Base-by-base conservation (phyloP, 2,329 filamentous ascomycete species). In the Trichoderma oligosporum region DNA sequence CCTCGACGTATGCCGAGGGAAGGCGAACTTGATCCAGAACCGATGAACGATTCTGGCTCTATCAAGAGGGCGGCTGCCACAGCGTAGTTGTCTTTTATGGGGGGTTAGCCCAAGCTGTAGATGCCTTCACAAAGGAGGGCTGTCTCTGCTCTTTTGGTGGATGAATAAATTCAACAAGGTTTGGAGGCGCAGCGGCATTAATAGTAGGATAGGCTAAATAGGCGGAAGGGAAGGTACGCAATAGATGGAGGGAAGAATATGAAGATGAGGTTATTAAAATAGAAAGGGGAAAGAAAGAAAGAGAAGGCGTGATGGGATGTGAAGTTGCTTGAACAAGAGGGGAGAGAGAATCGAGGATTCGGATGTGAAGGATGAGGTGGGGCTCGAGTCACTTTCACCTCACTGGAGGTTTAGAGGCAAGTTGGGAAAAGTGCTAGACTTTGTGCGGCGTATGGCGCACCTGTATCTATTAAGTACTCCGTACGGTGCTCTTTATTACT, bases 291-390 rank as follows among this genome's bases (percentile, higher is more conserved):
- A 31, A 29, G 20, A 2, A 25, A 36, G 29, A 31, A 42, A 33
- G 33, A 54, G 49, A 25, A 46, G 24, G 25, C 7, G 25, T 7
- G 14, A 31, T 42, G 33, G 42, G 53, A 22, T 56, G 55, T 51
- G 49, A 58, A 44, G 57, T 36, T 47, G 38, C 42, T 36, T 41
- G 42, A 18, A n/a, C 4, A 55, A 35, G 49, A 42, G 36, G 38
- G 38, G 42, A 49, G 42, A 47, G 27, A 12, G 44, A 24, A 29
- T 59, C 57, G 51, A 59, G 57, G 57, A 35, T 46, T 41, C 57
- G 57, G 51, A 56, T 49, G 57, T 49, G 24, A 47, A 59, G 57
- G 57, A 55, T 16, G 38, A 48, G 24, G 57, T 59, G 57, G 57
- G 57, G 57, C 51, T 51, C 29, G 22, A 51, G 57, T 44, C 44